Percentiles rank a stretch among this genome's conserved stretches.
Evolutionary conservation across 106 monocot genomes (phyloP).

Genomic region (Dendrobium officinale): DNA sequence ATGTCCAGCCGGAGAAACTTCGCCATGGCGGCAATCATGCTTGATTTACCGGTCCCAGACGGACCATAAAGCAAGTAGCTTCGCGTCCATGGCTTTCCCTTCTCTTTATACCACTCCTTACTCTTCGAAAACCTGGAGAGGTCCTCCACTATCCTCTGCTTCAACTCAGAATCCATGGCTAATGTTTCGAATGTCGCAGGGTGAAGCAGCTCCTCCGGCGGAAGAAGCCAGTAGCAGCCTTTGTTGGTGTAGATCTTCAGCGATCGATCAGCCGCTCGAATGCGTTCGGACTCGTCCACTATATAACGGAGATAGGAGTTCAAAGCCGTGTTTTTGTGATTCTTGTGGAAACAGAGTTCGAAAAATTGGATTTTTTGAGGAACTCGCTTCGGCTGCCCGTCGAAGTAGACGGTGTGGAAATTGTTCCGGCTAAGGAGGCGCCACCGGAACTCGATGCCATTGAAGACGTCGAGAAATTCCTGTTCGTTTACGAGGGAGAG

Average conservation of each 20-base stretch:
- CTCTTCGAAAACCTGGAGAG: background rate
- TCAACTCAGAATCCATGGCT: constrained; percentile 19
- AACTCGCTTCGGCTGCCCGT: too few species aligned
- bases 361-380: background rate
- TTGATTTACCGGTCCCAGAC: too few species aligned
- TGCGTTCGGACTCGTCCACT: background rate
- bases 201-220: constrained; percentile 19
- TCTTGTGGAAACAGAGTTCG: background rate
- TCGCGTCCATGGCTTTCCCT: background rate
- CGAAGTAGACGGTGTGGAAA: too few species aligned
- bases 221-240: background rate
- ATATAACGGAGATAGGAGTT: background rate
- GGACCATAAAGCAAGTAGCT: background rate
- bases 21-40: background rate
- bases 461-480: background rate
- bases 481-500: background rate
- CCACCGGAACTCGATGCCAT: background rate
- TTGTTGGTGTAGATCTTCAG: too few species aligned
- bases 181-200: constrained; percentile 37
- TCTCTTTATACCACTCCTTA: background rate
- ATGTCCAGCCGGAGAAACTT: background rate
- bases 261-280: background rate
- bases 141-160: background rate
- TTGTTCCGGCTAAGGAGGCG: background rate
- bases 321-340: background rate